These are phyloP conservation scores for Endoconidiophora laricicola DNA, from an alignment of 2,329 filamentous ascomycete genomes.

Conservation along the genomic window DNA sequence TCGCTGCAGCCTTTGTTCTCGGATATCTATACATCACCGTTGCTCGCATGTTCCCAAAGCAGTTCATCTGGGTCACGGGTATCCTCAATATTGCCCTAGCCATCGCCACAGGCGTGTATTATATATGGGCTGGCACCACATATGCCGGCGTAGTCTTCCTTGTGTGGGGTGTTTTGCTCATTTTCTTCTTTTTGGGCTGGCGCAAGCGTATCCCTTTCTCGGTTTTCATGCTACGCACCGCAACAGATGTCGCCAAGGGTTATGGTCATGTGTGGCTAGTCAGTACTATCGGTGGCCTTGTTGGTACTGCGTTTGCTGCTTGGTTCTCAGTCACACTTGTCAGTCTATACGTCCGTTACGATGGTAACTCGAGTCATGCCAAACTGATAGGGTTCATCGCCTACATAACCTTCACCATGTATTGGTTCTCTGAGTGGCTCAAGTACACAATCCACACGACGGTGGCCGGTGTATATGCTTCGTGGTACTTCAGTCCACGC, in stretches of 20 bases:
- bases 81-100: slow-evolving; percentile 76
- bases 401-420: slow-evolving; percentile 80
- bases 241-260: slow-evolving; percentile 68
- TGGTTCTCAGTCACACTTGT: slow-evolving; percentile 82
- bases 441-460: slow-evolving; percentile 87
- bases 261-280: slow-evolving; percentile 79
- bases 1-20: slow-evolving; percentile 60
- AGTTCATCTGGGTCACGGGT: slow-evolving; percentile 84
- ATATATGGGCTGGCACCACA: slow-evolving; percentile 60
- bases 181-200: slow-evolving; percentile 78
- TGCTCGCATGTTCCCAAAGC: slow-evolving; percentile 65
- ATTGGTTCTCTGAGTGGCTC: slow-evolving; percentile 86
- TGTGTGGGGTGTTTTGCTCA: slow-evolving; percentile 62
- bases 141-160: slow-evolving; percentile 78
- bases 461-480: slow-evolving; percentile 76
- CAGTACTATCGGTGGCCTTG: slow-evolving; percentile 64
- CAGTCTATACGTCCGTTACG: slow-evolving; percentile 69
- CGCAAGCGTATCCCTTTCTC: slow-evolving; percentile 82
- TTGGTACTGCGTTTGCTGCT: slow-evolving; percentile 59
- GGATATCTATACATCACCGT: slow-evolving; percentile 63
- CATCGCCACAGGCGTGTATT: slow-evolving; percentile 74
- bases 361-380: slow-evolving; percentile 44
- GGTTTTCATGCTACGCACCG: slow-evolving; percentile 72
- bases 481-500: slow-evolving; percentile 71
- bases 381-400: slow-evolving; percentile 73